Evolutionary conservation across 352 stramenopile species (phyloP).

Genomic region (Phytopythium sindhum): DNA sequence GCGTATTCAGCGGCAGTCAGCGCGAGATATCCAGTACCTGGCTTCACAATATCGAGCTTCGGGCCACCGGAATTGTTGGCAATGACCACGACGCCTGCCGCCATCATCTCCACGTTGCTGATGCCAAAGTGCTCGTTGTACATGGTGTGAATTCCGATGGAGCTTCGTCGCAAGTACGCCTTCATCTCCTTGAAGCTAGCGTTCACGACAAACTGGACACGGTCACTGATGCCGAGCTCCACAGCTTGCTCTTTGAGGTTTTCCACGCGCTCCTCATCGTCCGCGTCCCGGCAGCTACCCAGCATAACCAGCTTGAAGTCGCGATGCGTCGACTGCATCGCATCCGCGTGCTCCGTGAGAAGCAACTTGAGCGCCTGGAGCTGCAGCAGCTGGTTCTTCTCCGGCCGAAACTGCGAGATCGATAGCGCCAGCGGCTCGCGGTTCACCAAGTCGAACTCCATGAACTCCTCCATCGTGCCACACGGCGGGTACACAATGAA

Average conservation of each 20-base stretch:
- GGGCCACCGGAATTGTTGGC: slow-evolving; percentile 98
- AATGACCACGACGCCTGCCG: slow-evolving; percentile 93
- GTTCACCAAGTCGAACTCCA: slow-evolving; percentile 44
- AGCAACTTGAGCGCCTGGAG: slow-evolving; percentile 86
- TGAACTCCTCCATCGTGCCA: slow-evolving; percentile 83
- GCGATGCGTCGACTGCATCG: slow-evolving; percentile 35
- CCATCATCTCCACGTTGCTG: slow-evolving; percentile 99
- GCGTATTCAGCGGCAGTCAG: slow-evolving; percentile 88
- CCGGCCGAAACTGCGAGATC: slow-evolving; percentile 97
- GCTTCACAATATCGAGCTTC: slow-evolving; percentile 90
- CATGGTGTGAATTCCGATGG: slow-evolving; percentile 99
- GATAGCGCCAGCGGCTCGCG: slow-evolving; percentile 89
- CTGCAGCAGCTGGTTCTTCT: slow-evolving; percentile 98
- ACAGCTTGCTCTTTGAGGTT: slow-evolving; percentile 76
- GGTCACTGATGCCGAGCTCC: slow-evolving; percentile 67
- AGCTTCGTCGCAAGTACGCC: slow-evolving; percentile 74
- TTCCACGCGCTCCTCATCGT: slow-evolving; percentile 91
- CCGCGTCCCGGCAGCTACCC: slow-evolving; percentile 93
- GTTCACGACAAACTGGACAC: slow-evolving; percentile 95
- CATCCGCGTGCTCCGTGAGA: slow-evolving; percentile 38
- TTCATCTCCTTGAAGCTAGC: slow-evolving; percentile 92
- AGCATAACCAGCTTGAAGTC: slow-evolving; percentile 94
- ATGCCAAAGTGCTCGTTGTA: slow-evolving; percentile 99
- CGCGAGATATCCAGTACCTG: slow-evolving; percentile 78
- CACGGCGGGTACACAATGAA: slow-evolving; percentile 96